phyloP scores from a whole-genome alignment of 192 early-diverging fungal species.

The Coemansia sp. region DNA sequence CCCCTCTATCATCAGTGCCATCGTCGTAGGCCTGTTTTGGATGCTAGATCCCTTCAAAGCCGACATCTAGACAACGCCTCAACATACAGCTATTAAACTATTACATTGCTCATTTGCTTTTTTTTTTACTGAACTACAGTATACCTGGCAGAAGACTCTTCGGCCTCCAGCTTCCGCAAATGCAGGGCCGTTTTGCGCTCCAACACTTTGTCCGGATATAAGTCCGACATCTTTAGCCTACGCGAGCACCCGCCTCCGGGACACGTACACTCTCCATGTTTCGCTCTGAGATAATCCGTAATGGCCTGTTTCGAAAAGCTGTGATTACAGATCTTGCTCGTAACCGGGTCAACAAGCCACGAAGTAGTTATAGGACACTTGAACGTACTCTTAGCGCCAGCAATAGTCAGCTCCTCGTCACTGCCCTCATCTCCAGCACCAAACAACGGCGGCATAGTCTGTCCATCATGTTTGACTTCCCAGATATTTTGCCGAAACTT shows the following conservation, averaged over 20 bases:
- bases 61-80: not conserved
- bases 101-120: not conserved
- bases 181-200: slow-evolving; percentile 58
- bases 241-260: slow-evolving; percentile 55
- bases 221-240: slow-evolving; percentile 24
- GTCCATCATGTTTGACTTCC: slow-evolving; percentile 43
- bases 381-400: slow-evolving; percentile 32
- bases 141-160: slow-evolving; percentile 40
- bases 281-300: slow-evolving; percentile 20
- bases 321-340: slow-evolving; percentile 60
- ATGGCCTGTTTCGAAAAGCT: slow-evolving; percentile 61
- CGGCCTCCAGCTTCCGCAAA: slow-evolving; percentile 36
- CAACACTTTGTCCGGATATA: slow-evolving; percentile 52
- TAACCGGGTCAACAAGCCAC: slow-evolving; percentile 60
- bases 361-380: slow-evolving; percentile 61
- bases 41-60: slow-evolving; percentile 39
- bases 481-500: slow-evolving; percentile 48
- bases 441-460: slow-evolving; percentile 44
- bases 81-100: not conserved
- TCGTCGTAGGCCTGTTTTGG: slow-evolving; percentile 43
- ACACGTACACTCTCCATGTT: slow-evolving; percentile 25
- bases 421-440: slow-evolving; percentile 5
- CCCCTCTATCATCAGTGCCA: slow-evolving; percentile 35
- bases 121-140: slow-evolving; percentile 29
- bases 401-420: slow-evolving; percentile 47